These are phyloP conservation scores for Boletus vermiculosoides DNA, from an alignment of 768 basidiomycete species.

Conservation along the genomic window DNA sequence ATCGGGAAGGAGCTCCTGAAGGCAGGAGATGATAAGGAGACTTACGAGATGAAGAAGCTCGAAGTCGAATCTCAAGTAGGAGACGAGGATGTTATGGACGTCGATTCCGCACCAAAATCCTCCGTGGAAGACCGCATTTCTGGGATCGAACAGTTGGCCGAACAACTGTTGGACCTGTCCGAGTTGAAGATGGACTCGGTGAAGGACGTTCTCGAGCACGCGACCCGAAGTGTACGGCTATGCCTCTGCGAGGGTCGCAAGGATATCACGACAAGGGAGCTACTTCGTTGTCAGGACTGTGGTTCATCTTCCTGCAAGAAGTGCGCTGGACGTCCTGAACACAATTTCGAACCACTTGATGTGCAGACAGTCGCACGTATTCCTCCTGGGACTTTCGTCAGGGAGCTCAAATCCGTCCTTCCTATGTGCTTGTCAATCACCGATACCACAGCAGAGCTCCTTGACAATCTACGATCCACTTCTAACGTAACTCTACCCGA, in stretches of 20 bases:
- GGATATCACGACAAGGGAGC: conserved; percentile 63
- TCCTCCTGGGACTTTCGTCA: conserved; percentile 71
- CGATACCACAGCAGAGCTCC: conserved; percentile 46
- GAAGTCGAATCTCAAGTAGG: conserved; percentile 29
- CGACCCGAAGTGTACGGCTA: conserved; percentile 69
- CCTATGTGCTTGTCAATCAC: conserved; percentile 81
- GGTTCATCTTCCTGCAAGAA: conserved; percentile 75
- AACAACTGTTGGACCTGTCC: conserved; percentile 69
- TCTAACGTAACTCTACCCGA: conserved; percentile 45
- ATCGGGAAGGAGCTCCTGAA: conserved; percentile 65
- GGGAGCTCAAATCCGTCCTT: conserved; percentile 70
- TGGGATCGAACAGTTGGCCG: conserved; percentile 66
- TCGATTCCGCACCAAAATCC: conserved; percentile 37
- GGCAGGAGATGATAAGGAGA: conserved; percentile 58
- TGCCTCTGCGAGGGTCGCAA: conserved; percentile 91
- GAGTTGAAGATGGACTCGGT: conserved; percentile 48
- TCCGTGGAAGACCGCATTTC: conserved; percentile 54
- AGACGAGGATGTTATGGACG: conserved; percentile 46
- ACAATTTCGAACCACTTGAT: conserved; percentile 64
- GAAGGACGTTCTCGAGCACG: conserved; percentile 56
- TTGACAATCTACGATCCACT: conserved; percentile 49
- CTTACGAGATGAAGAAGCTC: conserved; percentile 65
- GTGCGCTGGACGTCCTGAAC: conserved; percentile 90
- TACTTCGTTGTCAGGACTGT: conserved; percentile 76
- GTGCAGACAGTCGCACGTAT: conserved; percentile 54